Evolutionary conservation across 139 green algal genomes (phyloP).

Genomic region (Chlorella sp.): DNA sequence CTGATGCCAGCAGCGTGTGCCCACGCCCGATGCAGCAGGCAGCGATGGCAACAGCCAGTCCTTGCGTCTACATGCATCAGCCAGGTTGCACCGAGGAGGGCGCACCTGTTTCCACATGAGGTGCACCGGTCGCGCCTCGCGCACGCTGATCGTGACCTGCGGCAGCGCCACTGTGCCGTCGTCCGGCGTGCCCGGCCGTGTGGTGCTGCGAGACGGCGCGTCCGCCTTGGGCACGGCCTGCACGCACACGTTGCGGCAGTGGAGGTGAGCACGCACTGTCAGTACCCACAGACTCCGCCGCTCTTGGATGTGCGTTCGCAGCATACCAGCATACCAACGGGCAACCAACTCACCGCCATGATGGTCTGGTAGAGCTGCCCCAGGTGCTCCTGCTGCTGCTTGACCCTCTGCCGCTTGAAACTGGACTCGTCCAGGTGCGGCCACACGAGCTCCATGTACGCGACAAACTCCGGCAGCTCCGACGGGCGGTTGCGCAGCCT

Average conservation of each 20-base stretch:
- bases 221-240: conserved; percentile 8
- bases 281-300: too few species aligned
- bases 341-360: conserved; percentile 9
- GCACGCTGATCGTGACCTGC: conserved; percentile 1
- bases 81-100: too few species aligned
- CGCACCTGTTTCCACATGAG: conserved; percentile 16
- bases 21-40: too few species aligned
- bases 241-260: neutral
- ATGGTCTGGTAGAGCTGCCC: conserved; percentile 15
- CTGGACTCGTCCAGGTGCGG: conserved; percentile 24
- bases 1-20: too few species aligned
- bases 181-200: neutral
- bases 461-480: conserved; percentile 31
- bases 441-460: conserved; percentile 29
- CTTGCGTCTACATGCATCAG: too few species aligned
- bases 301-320: too few species aligned
- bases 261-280: too few species aligned
- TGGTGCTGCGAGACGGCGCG: neutral
- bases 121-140: conserved; percentile 7
- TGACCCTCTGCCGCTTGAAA: conserved; percentile 16
- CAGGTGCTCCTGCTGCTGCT: conserved; percentile 16
- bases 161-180: neutral
- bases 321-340: too few species aligned
- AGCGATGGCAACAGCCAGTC: too few species aligned
- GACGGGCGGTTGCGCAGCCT: conserved; percentile 17